phyloP scores from a whole-genome alignment of 2,329 filamentous ascomycete species.

The Xylaria sp. region DNA sequence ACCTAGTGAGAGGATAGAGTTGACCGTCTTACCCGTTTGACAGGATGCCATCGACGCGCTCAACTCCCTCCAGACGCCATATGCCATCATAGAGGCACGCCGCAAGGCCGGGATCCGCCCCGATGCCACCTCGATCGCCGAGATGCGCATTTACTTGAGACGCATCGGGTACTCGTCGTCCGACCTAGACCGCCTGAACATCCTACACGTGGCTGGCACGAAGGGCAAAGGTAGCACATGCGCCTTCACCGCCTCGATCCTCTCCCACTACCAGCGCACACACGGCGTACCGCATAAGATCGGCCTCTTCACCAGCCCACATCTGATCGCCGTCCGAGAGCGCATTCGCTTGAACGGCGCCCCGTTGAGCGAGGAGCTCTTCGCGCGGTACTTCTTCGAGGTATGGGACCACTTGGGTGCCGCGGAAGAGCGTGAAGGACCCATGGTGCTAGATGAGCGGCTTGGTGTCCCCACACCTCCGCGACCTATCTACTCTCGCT shows the following conservation, averaged over 20 bases:
- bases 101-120: constrained; percentile 77
- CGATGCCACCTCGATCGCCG: constrained; percentile 75
- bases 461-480: constrained; percentile 50
- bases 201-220: constrained; percentile 78
- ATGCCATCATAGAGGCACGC: constrained; percentile 80
- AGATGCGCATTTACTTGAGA: constrained; percentile 82
- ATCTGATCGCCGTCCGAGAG: constrained; percentile 74
- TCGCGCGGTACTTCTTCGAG: constrained; percentile 74
- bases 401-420: constrained; percentile 69
- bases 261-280: constrained; percentile 61
- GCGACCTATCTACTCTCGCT: constrained; percentile 69
- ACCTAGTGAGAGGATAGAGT: neutral
- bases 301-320: constrained; percentile 76
- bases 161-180: constrained; percentile 78
- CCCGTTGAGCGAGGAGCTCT: constrained; percentile 68
- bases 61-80: constrained; percentile 92
- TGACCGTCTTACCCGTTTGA: constrained; percentile 16
- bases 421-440: constrained; percentile 47
- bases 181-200: constrained; percentile 70
- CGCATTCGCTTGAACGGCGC: constrained; percentile 71
- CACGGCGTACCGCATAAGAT: constrained; percentile 56
- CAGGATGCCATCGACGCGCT: constrained; percentile 87
- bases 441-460: constrained; percentile 46
- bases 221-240: constrained; percentile 82
- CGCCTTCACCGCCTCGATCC: constrained; percentile 72